phyloP scores from a whole-genome alignment of 1,139 yeast genomes.

The Martiniozyma asiatica region DNA sequence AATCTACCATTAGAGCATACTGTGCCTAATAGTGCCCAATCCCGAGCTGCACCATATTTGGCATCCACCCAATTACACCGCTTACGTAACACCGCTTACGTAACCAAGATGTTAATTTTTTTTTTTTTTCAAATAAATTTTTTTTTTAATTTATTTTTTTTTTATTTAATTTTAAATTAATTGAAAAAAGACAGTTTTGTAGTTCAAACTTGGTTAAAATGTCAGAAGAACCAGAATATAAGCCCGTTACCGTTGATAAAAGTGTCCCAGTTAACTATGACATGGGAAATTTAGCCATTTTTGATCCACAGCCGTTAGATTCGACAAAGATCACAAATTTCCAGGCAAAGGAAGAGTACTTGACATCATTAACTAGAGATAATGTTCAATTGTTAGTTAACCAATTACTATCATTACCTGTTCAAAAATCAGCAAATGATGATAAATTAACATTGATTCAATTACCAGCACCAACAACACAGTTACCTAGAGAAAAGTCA shows the following conservation, averaged over 20 bases:
- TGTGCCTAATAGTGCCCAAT: too few species aligned
- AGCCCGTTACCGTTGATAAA: constrained; percentile 79
- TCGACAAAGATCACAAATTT: constrained; percentile 39
- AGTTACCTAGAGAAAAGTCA: constrained; percentile 89
- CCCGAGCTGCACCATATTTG: too few species aligned
- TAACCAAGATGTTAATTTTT: too few species aligned
- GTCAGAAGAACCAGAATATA: constrained; percentile 17
- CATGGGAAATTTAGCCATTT: constrained; percentile 77
- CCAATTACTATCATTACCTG: constrained; percentile 81
- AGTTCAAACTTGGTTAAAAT: too few species aligned
- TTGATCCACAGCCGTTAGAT: constrained; percentile 76
- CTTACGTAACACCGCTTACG: too few species aligned
- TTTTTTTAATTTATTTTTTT: too few species aligned
- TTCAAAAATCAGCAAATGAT: constrained; percentile 72
- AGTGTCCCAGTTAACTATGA: constrained; percentile 79
- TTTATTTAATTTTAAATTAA: too few species aligned
- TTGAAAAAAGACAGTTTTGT: too few species aligned
- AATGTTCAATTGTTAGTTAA: constrained; percentile 84
- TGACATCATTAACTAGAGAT: constrained; percentile 71
- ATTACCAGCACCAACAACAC: constrained; percentile 75
- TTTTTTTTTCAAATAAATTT: too few species aligned
- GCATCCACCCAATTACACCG: too few species aligned
- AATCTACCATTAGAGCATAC: too few species aligned
- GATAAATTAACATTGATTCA: constrained; percentile 67
- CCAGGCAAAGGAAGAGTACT: constrained; percentile 48